phyloP scores from a whole-genome alignment of 1,139 yeast genomes.

The Scheffersomyces lignicola region DNA sequence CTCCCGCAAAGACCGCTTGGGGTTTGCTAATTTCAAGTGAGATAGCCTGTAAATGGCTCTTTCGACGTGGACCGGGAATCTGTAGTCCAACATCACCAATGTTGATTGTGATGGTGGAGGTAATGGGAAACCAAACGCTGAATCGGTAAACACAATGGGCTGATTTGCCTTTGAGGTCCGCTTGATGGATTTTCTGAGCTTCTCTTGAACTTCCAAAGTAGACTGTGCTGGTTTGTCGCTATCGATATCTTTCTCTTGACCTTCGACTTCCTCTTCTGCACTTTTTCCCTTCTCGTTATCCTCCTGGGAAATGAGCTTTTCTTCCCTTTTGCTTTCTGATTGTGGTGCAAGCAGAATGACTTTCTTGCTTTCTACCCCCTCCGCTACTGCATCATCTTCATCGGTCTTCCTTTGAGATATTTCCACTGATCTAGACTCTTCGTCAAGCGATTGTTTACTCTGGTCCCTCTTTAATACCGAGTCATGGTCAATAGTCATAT shows the following conservation, averaged over 20 bases:
- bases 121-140: slow-evolving; percentile 82
- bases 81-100: slow-evolving; percentile 72
- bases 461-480: slow-evolving; percentile 6
- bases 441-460: slow-evolving; percentile 3
- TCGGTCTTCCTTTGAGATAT: neutral
- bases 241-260: slow-evolving; percentile 6
- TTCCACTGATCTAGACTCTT: neutral
- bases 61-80: slow-evolving; percentile 94
- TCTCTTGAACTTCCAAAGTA: slow-evolving; percentile 47
- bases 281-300: slow-evolving; percentile 7
- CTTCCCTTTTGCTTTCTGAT: slow-evolving; percentile 8
- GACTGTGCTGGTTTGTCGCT: slow-evolving; percentile 28
- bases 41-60: slow-evolving; percentile 91
- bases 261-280: slow-evolving; percentile 9
- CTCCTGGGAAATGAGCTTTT: slow-evolving; percentile 9
- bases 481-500: slow-evolving; percentile 3
- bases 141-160: slow-evolving; percentile 74
- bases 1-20: slow-evolving; percentile 85
- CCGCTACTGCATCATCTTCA: slow-evolving; percentile 5
- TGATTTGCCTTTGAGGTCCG: slow-evolving; percentile 57
- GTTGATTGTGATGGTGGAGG: slow-evolving; percentile 80
- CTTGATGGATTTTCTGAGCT: slow-evolving; percentile 43
- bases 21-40: slow-evolving; percentile 90
- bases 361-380: slow-evolving; percentile 11
- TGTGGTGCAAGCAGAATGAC: slow-evolving; percentile 3